These are phyloP conservation scores for Selaginella tamariscina DNA, from an alignment of 75 land plant genomes.

Conservation along the genomic window DNA sequence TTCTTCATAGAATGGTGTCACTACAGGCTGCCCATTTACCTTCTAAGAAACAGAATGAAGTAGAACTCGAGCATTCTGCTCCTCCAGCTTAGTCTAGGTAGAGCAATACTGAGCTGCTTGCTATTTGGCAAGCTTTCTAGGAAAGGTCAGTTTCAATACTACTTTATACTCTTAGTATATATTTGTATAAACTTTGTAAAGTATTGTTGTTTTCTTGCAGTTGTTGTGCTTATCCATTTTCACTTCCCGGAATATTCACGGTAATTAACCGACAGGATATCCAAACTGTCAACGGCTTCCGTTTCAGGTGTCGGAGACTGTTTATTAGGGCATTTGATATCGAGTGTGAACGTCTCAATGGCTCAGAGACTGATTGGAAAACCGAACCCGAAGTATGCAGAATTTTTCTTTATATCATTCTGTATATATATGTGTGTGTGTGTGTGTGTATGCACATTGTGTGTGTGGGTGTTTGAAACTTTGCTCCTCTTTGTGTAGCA, in stretches of 20 bases:
- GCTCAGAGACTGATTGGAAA: slow-evolving; percentile 5
- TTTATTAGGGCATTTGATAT: slow-evolving; percentile 45
- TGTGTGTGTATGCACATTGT: background rate
- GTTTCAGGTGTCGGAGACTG: background rate
- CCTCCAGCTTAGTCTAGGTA: too few species aligned
- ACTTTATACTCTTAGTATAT: too few species aligned
- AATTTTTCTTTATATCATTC: background rate
- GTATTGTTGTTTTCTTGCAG: too few species aligned
- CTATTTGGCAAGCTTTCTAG: too few species aligned
- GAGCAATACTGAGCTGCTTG: too few species aligned
- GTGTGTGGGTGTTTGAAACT: background rate
- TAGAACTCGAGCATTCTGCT: too few species aligned
- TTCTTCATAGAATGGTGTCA: slow-evolving; percentile 55
- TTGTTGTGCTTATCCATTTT: too few species aligned
- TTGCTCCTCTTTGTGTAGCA: slow-evolving; percentile 15
- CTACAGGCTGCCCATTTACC: slow-evolving; percentile 38
- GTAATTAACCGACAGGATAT: background rate
- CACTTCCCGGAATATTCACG: too few species aligned
- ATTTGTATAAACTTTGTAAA: too few species aligned
- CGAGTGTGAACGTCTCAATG: background rate
- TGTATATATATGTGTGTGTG: too few species aligned
- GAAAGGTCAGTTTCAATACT: too few species aligned
- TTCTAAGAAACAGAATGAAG: too few species aligned
- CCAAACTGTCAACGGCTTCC: background rate
- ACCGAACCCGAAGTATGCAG: background rate